phyloP scores from a whole-genome alignment of 306 rosid species.

The Inga laurina region DNA sequence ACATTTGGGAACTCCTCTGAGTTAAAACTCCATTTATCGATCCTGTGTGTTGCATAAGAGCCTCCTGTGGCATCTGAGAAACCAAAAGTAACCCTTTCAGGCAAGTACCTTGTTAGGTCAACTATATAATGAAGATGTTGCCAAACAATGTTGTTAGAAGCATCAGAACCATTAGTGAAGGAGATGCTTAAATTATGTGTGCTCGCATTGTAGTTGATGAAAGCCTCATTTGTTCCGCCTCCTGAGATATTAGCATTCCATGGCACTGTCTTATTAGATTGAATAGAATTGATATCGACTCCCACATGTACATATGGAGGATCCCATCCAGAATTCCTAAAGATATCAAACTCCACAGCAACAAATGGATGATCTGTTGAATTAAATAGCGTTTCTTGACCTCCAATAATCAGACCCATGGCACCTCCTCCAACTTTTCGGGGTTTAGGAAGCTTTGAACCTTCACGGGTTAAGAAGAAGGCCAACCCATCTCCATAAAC shows the following conservation, averaged over 20 bases:
- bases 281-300: slow-evolving; percentile 25
- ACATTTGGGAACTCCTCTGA: too few relatives aligned
- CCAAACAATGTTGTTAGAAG: not conserved
- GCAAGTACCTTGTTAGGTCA: not conserved
- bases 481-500: slow-evolving; percentile 24
- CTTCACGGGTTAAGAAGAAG: not conserved
- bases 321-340: slow-evolving; percentile 35
- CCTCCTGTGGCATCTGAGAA: not conserved
- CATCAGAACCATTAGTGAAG: not conserved
- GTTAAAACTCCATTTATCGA: too few relatives aligned
- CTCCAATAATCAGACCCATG: not conserved
- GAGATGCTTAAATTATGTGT: not conserved
- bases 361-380: not conserved
- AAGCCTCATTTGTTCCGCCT: not conserved
- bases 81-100: not conserved
- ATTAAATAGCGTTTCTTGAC: not conserved
- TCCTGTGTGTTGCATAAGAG: too few relatives aligned
- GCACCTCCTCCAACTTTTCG: not conserved
- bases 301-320: slow-evolving; percentile 45
- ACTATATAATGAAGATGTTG: not conserved
- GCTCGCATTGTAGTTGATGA: not conserved
- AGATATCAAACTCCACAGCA: slow-evolving; percentile 53
- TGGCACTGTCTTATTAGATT: not conserved
- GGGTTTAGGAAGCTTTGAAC: not conserved
- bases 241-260: not conserved